phyloP scores from a whole-genome alignment of 345 rosid species.

The Carallia pectinifolia region DNA sequence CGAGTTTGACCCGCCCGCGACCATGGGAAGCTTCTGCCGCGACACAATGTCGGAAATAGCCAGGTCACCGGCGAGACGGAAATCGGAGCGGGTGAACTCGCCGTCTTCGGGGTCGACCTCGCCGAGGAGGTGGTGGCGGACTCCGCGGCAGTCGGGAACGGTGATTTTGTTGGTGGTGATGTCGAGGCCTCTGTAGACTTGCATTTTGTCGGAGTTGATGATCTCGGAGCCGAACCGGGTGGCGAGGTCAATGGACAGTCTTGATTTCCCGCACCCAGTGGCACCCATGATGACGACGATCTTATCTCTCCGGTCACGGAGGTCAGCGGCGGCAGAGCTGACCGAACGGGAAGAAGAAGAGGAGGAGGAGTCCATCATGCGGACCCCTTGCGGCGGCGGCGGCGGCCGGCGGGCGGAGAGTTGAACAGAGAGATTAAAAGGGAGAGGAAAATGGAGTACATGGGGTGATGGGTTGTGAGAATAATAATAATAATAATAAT shows the following conservation, averaged over 20 bases:
- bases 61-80: conserved; percentile 49
- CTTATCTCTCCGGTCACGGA: conserved; percentile 40
- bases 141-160: conserved; percentile 46
- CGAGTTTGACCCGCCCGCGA: conserved; percentile 95
- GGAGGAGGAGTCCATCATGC: conserved; percentile 21
- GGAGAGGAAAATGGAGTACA: background rate
- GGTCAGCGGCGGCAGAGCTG: no score
- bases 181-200: conserved; percentile 72
- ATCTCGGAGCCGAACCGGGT: conserved; percentile 49
- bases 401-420: background rate
- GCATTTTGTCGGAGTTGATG: conserved; percentile 90
- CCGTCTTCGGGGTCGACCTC: conserved; percentile 35
- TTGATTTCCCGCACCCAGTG: conserved; percentile 81
- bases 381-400: background rate
- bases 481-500: no score
- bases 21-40: conserved; percentile 49
- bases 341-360: background rate
- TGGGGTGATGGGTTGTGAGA: background rate
- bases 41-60: conserved; percentile 41
- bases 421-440: background rate
- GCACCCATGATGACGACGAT: conserved; percentile 80
- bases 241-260: conserved; percentile 78
- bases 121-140: conserved; percentile 84
- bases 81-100: conserved; percentile 53
- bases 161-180: conserved; percentile 84